Evolutionary conservation across 495 filamentous ascomycete species (phyloP), one percentile per base, ranked within the genome.

Genomic region (Annulohypoxylon stygium): DNA sequence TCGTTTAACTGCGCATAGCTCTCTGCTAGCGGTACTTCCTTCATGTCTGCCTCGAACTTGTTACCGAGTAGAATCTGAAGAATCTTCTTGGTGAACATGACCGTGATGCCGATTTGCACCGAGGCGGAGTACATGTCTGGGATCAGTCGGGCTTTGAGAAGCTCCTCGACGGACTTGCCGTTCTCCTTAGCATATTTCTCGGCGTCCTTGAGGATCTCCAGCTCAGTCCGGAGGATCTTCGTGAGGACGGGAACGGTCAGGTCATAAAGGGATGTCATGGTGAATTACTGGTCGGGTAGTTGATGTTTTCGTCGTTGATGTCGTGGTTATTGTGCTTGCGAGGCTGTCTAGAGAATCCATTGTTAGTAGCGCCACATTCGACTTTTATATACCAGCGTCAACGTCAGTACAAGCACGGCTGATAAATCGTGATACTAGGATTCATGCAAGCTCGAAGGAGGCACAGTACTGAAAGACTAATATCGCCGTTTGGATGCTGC

Each of bases 41-140:
- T 69, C 1, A 36, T 14, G 2, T 43, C 34, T 9, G n/a, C 20
- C 33, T 58, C 5, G 5, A 36, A 12, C 2, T 34, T 39, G 9
- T 18, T 59, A 59, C 78, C 76, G 3, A 26, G 25, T 8, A 75
- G 30, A 12, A 41, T 1, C 51, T 61, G 26, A 50, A 77, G 16
- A 41, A 55, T 37, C 43, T 74, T 69, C 34, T 75, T 75, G 55
- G 82, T 73, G 0, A 74, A 75, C 57, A 78, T 69, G 47, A 75
- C 75, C 45, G 70, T 74, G 64, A 78, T 75, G 12, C 80, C 76
- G 73, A 88, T 65, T 65, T 90, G 88, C 75, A 79, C 83, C 53
- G 78, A 67, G 20, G 88, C 70, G 26, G 83, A 77, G 51, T 79
- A 78, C 87, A 88, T 88, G 79, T 88, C 86, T 3, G 76, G 73